Conservation (phyloP, 805 yeast species). For the Metschnikowia aberdeeniae region DNA sequence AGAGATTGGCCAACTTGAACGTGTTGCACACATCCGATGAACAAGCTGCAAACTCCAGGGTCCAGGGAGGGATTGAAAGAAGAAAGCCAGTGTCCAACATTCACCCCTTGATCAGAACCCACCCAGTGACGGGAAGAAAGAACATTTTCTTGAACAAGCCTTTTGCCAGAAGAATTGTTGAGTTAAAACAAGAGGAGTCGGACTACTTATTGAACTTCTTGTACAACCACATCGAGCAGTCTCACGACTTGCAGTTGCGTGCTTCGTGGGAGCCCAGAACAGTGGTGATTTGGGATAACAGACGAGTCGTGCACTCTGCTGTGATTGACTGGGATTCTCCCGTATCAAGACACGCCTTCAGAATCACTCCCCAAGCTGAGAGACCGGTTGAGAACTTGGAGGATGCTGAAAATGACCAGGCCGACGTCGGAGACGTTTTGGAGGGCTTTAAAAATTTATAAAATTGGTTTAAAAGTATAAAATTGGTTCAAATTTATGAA, state of each 20-base stretch:
- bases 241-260: slow-evolving; percentile 63
- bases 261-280: slow-evolving; percentile 69
- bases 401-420: slow-evolving; percentile 29
- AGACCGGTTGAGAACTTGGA: slow-evolving; percentile 50
- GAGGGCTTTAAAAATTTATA: slow-evolving; percentile 12
- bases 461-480: no score
- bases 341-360: slow-evolving; percentile 64
- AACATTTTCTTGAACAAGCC: slow-evolving; percentile 53
- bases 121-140: slow-evolving; percentile 68
- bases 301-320: slow-evolving; percentile 66
- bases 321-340: slow-evolving; percentile 63
- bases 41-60: slow-evolving; percentile 57
- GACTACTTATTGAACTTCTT: slow-evolving; percentile 56
- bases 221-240: slow-evolving; percentile 46
- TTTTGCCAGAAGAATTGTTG: slow-evolving; percentile 64
- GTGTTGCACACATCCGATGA: slow-evolving; percentile 68
- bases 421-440: slow-evolving; percentile 15
- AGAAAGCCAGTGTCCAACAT: slow-evolving; percentile 57
- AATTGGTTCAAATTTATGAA: neutral
- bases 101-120: slow-evolving; percentile 70
- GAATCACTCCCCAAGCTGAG: slow-evolving; percentile 72
- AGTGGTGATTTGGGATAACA: slow-evolving; percentile 77
- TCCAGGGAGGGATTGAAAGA: slow-evolving; percentile 59
- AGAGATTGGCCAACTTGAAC: slow-evolving; percentile 55
- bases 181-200: slow-evolving; percentile 69